These are phyloP conservation scores for Crataegus laevigata DNA, from an alignment of 306 rosid species.

Conservation along the genomic window DNA sequence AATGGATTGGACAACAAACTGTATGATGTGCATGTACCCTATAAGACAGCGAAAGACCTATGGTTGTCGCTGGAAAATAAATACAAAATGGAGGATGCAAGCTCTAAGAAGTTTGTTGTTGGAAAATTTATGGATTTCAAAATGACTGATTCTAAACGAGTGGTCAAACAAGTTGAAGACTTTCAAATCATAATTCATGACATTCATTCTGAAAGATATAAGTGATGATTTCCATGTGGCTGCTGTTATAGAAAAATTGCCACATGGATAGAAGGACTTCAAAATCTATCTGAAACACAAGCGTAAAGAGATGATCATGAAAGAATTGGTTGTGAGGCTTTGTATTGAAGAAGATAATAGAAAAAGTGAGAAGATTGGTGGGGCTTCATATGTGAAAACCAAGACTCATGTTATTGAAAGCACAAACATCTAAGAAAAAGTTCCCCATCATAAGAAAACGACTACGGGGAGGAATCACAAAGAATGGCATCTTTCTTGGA, in stretches of 20 bases:
- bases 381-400: neutral
- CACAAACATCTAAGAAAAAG: neutral
- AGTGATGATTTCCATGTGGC: neutral
- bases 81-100: too few species aligned
- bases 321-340: neutral
- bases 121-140: too few species aligned
- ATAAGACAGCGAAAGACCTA: too few species aligned
- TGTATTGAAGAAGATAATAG: neutral
- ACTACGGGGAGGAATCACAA: neutral
- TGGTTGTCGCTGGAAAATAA: too few species aligned
- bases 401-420: neutral
- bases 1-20: too few species aligned
- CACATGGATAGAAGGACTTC: neutral
- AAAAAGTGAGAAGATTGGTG: neutral
- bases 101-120: too few species aligned
- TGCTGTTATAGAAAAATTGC: neutral
- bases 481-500: neutral
- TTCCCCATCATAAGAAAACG: neutral
- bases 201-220: too few species aligned
- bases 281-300: neutral
- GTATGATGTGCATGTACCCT: too few species aligned
- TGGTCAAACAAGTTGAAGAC: too few species aligned
- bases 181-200: too few species aligned
- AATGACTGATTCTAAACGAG: too few species aligned
- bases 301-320: neutral